Evolutionary conservation across 2,329 filamentous ascomycete species (phyloP).

Genomic region (Trichoderma sp.): DNA sequence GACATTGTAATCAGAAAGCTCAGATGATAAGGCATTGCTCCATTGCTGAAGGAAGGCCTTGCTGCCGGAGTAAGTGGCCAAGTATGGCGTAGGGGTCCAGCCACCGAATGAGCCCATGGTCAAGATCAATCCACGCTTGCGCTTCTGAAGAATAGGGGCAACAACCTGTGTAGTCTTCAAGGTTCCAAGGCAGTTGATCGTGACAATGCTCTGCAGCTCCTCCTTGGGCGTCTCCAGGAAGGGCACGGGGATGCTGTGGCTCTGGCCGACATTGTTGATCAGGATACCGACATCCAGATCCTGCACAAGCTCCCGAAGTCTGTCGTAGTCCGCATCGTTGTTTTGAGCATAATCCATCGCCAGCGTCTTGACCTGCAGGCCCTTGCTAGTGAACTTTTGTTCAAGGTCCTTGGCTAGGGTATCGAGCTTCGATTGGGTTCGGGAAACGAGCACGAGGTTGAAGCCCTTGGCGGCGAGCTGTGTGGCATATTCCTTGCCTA

Average conservation of each 20-base stretch:
- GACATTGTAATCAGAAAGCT: slow-evolving; percentile 76
- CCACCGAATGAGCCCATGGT: slow-evolving; percentile 98
- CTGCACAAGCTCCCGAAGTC: slow-evolving; percentile 63
- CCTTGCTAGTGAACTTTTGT: slow-evolving; percentile 58
- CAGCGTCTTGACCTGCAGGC: slow-evolving; percentile 69
- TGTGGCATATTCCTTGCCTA: slow-evolving; percentile 92
- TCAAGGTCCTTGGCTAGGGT: slow-evolving; percentile 72
- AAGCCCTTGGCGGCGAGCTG: slow-evolving; percentile 90
- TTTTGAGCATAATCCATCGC: slow-evolving; percentile 91
- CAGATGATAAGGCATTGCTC: slow-evolving; percentile 80
- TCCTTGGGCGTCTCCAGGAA: slow-evolving; percentile 76
- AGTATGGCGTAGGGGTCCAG: slow-evolving; percentile 82
- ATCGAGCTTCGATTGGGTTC: slow-evolving; percentile 88
- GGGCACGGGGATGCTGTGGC: slow-evolving; percentile 86
- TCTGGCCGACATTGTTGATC: slow-evolving; percentile 95
- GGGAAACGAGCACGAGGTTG: slow-evolving; percentile 92
- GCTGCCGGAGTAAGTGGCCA: slow-evolving; percentile 95
- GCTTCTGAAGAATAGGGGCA: slow-evolving; percentile 77
- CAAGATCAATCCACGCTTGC: slow-evolving; percentile 82
- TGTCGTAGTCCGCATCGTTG: slow-evolving; percentile 73
- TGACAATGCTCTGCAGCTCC: slow-evolving; percentile 87
- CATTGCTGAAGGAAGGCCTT: slow-evolving; percentile 98
- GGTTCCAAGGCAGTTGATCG: slow-evolving; percentile 90
- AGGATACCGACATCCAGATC: slow-evolving; percentile 80
- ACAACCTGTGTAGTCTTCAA: slow-evolving; percentile 83